These are phyloP conservation scores for Bacterosira constricta DNA, from an alignment of 108 stramenopile species.

Conservation along the genomic window DNA sequence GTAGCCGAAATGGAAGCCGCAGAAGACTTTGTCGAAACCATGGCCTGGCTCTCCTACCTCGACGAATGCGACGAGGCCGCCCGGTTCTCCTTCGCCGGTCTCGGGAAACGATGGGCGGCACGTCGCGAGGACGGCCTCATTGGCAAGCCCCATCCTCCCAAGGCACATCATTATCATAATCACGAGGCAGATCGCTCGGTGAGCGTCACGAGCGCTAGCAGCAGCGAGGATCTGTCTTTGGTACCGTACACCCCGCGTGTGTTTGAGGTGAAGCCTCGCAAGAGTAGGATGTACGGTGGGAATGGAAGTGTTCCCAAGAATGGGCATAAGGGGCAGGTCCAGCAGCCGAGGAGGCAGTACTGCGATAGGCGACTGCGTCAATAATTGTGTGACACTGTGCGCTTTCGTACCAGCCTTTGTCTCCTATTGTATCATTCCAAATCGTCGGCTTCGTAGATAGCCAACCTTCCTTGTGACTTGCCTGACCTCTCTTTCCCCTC, in stretches of 20 bases:
- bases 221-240: constrained; percentile 5
- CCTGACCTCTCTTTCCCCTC: too few species aligned
- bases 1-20: constrained; percentile 47
- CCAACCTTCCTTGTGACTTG: too few species aligned
- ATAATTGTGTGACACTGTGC: too few species aligned
- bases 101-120: constrained; percentile 36
- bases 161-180: background rate
- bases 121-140: constrained; percentile 38
- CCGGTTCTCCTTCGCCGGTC: constrained; percentile 24
- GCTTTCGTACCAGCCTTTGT: too few species aligned
- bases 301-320: constrained; percentile 23
- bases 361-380: too few species aligned
- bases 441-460: too few species aligned
- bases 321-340: constrained; percentile 8
- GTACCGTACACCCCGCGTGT: constrained; percentile 12
- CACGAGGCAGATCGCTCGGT: background rate
- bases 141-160: constrained; percentile 35
- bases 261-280: constrained; percentile 24
- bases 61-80: constrained; percentile 45
- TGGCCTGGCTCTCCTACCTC: constrained; percentile 49
- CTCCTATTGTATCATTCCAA: too few species aligned
- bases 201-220: background rate
- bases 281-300: constrained; percentile 3
- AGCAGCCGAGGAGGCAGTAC: constrained; percentile 43
- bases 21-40: constrained; percentile 41